Evolutionary conservation across 371 early-diverging fungal species (phyloP), one percentile per base, ranked within the genome.

Genomic region (Batkoa obscura): DNA sequence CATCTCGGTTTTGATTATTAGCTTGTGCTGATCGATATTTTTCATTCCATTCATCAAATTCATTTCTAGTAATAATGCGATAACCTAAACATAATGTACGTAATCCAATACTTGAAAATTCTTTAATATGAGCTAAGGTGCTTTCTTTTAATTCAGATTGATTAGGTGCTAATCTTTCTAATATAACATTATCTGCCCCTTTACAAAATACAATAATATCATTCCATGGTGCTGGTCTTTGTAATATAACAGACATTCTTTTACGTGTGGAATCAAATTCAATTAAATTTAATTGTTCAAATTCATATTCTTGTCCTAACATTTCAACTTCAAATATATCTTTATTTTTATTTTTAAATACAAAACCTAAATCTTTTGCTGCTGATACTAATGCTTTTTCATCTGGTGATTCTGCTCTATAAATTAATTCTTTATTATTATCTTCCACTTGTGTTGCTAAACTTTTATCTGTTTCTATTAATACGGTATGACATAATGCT

Each of bases 151-250:
- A 54, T 3, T 63, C 59, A 4, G 72, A 68, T 56, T 82, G 75
- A 1, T 60, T 67, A 0, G 37, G 42, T 4, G 59, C 66, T 36
- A 94, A 64, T 10, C 87, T 74, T 57, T 84, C 84, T 38, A 84
- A 73, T 34, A 97, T 92, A 36, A 93, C 80, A 61, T 82, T 86
- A 62, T 99, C 99, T 8, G 98, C 96, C 30, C 99, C 99, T 69
- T 99, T 99, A 56, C 83, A 81, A 56, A 88, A 78, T 42, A 97
- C 47, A 2, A 90, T 68, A 41, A 94, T 77, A 60, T 86, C 85
- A 60, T 83, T 80, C 15, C 70, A 66, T 66, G 81, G 74, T 15
- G 81, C 82, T 0, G 92, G 88, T 17, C 87, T 67, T 41, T 78
- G 70, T 36, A 90, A 70, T 43, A 97, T 80, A 0, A 87, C 81